A percentile compares a stretch with the other conserved stretches of the same genome.
Conservation (phyloP, 495 filamentous ascomycete species). For the Saxophila tyrrhenica region DNA sequence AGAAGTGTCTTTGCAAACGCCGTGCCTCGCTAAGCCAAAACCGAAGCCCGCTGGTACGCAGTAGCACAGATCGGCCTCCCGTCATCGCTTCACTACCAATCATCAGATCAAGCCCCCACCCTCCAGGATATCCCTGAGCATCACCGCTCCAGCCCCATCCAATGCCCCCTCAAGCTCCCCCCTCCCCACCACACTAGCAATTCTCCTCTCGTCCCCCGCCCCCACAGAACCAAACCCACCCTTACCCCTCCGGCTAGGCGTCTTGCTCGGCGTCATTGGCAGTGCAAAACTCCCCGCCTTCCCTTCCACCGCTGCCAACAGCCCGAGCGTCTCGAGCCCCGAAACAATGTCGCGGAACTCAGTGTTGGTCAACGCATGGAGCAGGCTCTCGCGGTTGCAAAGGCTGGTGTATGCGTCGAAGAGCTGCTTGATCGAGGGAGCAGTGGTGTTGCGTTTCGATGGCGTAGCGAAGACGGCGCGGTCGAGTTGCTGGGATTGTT, state of each 20-base stretch:
- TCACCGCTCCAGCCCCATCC: slow-evolving; percentile 25
- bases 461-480: slow-evolving; percentile 39
- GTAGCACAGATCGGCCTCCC: too few species aligned
- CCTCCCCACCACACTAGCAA: slow-evolving; percentile 24
- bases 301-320: slow-evolving; percentile 65
- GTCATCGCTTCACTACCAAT: too few species aligned
- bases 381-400: slow-evolving; percentile 70
- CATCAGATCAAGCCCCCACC: slow-evolving; percentile 9
- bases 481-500: slow-evolving; percentile 18
- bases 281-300: slow-evolving; percentile 26
- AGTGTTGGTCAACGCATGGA: slow-evolving; percentile 74
- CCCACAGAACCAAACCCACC: slow-evolving; percentile 23
- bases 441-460: slow-evolving; percentile 39
- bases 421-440: slow-evolving; percentile 62
- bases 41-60: too few species aligned
- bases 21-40: too few species aligned
- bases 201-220: slow-evolving; percentile 27
- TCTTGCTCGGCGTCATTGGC: slow-evolving; percentile 28
- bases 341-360: slow-evolving; percentile 93
- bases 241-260: slow-evolving; percentile 27
- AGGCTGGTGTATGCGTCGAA: slow-evolving; percentile 68
- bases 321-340: slow-evolving; percentile 70
- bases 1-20: too few species aligned
- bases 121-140: slow-evolving; percentile 29
- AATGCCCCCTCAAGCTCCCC: slow-evolving; percentile 25